Evolutionary conservation across 768 basidiomycete genomes (phyloP).

Genomic region (Clavulina sp.): DNA sequence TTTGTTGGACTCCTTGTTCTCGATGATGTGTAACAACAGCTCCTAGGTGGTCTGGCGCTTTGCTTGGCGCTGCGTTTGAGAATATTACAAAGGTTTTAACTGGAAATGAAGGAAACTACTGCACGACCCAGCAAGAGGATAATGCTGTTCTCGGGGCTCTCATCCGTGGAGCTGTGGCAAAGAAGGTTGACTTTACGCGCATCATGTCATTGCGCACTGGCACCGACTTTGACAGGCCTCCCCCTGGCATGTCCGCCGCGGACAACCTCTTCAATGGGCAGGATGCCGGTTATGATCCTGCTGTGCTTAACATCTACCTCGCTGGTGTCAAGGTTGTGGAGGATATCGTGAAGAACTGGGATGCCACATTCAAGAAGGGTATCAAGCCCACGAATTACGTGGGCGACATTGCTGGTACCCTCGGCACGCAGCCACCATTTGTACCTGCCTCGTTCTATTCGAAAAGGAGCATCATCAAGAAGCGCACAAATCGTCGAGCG

Average conservation of each 20-base stretch:
- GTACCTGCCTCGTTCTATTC: too few species aligned
- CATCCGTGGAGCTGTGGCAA: conserved; percentile 20
- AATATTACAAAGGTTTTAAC: conserved; percentile 24
- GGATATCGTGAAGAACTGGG: conserved; percentile 23
- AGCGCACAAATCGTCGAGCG: too few species aligned
- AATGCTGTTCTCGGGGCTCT: conserved; percentile 24
- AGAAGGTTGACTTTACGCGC: conserved; percentile 23
- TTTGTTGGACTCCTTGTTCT: too few species aligned
- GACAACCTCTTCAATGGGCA: conserved; percentile 18
- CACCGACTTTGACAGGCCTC: conserved; percentile 21
- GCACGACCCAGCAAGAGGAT: conserved; percentile 26
- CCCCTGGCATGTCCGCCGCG: conserved; percentile 12
- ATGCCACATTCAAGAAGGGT: conserved; percentile 18
- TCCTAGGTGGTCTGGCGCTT: conserved; percentile 22
- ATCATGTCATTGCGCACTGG: conserved; percentile 24
- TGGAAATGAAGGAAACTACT: conserved; percentile 18
- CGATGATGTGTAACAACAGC: too few species aligned
- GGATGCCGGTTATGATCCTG: conserved; percentile 19
- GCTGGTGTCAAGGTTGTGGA: conserved; percentile 25
- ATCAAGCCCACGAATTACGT: conserved; percentile 19
- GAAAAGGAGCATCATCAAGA: too few species aligned
- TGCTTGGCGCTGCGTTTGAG: conserved; percentile 23
- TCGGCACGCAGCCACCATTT: conserved; percentile 18
- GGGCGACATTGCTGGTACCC: conserved; percentile 20
- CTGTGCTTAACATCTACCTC: conserved; percentile 22